Base-by-base conservation (phyloP, 192 early-diverging fungal genomes). In the Anaeromyces robustus region DNA sequence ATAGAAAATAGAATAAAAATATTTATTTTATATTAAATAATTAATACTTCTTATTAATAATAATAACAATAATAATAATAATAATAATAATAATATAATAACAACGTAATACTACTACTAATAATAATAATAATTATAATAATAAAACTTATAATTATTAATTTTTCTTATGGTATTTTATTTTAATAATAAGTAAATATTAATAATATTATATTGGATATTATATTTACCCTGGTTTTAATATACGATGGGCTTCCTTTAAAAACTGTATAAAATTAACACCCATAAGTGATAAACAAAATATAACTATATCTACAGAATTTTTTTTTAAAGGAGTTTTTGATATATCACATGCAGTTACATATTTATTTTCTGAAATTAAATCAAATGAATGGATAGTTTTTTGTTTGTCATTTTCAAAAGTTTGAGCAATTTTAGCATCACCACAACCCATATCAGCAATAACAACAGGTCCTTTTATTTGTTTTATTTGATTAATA, bases 361-460 rank as follows among this genome's bases (percentile, higher is more conserved):
- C 92, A 29, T 86, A 86, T 31, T 92, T 87, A 82, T 95, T 94
- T 83, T 89, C 89, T 11, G 92, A 92, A 1, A 95, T 90, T 80
- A 98, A 86, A 86, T 98, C 97, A 86, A 96, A 98, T 34, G 94
- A 95, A 80, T 94, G 88, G 30, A 95, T 89, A 30, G 29, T 77
- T 31, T 80, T 31, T 77, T n/a, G 77, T 22, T n/a, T 79, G 39
- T 86, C 84, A 32, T 87, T 86, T 52, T 90, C 85, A 19, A 94
- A 86, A 22, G 86, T 85, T 68, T 90, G 89, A 2, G 94, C 94
- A 82, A 99, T 88, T 85, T 90, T 92, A 18, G 95, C 97, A 83
- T 97, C 97, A 30, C 97, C 97, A 81, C 97, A 99, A 26, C 97
- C 97, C 85, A 99, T 86, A 87, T 99, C 97, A 2, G 94, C 96